Evolutionary conservation across 257 asterid genomes (phyloP).

Genomic region (Perilla frutescens): DNA sequence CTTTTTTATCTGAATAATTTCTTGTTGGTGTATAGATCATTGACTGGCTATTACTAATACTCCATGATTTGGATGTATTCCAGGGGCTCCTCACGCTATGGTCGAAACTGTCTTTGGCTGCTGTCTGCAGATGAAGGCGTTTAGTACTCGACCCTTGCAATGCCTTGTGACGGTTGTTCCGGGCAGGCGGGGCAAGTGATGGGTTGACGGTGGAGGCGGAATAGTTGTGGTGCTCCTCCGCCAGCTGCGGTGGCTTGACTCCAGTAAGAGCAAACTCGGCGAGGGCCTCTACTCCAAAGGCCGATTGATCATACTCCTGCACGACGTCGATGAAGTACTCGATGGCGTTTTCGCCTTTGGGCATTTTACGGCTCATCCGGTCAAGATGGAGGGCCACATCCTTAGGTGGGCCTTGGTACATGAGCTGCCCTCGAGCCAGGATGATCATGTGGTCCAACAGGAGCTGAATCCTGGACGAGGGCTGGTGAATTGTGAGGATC

Average conservation of each 20-base stretch:
- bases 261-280: conserved; percentile 80
- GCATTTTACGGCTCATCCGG: conserved; percentile 63
- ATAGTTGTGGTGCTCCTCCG: conserved; percentile 40
- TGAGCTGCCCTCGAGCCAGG: conserved; percentile 85
- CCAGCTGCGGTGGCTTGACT: conserved; percentile 64
- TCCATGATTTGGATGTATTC: conserved; percentile 75
- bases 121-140: conserved; percentile 46
- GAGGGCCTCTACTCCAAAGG: conserved; percentile 65
- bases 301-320: conserved; percentile 82
- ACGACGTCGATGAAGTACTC: conserved; percentile 78
- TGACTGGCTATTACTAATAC: conserved; percentile 48
- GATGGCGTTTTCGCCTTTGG: conserved; percentile 72
- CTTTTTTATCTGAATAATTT: conserved; percentile 48
- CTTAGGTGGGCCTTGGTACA: conserved; percentile 84
- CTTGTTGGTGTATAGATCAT: conserved; percentile 64
- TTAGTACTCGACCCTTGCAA: conserved; percentile 29
- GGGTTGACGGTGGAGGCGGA: conserved; percentile 39
- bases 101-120: conserved; percentile 42
- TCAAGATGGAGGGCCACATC: conserved; percentile 69
- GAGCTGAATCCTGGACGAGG: conserved; percentile 72
- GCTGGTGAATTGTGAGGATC: conserved; percentile 86
- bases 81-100: conserved; percentile 70
- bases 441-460: conserved; percentile 78
- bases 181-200: conserved; percentile 1
- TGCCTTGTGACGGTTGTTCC: background rate